Conservation (phyloP, 805 yeast species). For the Allodekkera sacchari region DNA sequence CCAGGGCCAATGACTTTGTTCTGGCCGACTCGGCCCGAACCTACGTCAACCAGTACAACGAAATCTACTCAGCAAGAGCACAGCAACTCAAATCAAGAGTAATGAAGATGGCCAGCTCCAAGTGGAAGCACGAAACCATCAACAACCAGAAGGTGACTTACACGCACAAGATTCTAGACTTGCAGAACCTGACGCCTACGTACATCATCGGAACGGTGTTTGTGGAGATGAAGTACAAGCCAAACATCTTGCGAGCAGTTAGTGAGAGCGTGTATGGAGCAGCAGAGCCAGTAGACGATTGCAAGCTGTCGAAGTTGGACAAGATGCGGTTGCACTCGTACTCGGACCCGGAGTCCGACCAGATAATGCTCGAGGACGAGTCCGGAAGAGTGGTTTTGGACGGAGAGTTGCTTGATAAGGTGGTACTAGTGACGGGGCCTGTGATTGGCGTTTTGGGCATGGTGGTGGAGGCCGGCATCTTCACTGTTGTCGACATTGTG, state of each 20-base stretch:
- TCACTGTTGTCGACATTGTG: conserved; percentile 72
- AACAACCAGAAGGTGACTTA: conserved; percentile 22
- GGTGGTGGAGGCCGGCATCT: conserved; percentile 75
- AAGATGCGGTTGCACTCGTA: conserved; percentile 34
- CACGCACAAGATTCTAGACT: conserved; percentile 50
- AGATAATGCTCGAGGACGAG: conserved; percentile 80
- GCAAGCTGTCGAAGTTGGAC: conserved; percentile 11
- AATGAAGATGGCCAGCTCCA: conserved; percentile 31
- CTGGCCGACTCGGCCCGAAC: conserved; percentile 23
- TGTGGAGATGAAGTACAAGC: conserved; percentile 76
- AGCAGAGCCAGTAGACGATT: conserved; percentile 26
- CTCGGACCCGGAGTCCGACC: conserved; percentile 47
- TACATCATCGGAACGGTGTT: conserved; percentile 87
- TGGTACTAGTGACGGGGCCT: conserved; percentile 79
- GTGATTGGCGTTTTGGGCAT: conserved; percentile 81
- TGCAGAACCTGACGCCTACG: conserved; percentile 49
- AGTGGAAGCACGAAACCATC: conserved; percentile 35
- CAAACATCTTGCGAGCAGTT: conserved; percentile 78
- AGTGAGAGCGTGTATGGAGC: conserved; percentile 48
- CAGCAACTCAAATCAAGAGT: conserved; percentile 38
- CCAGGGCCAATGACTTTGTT: conserved; percentile 6
- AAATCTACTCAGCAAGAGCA: conserved; percentile 48
- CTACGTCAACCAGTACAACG: conserved; percentile 50
- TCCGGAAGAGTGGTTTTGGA: conserved; percentile 75
- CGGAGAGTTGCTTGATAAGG: conserved; percentile 50